phyloP scores from a whole-genome alignment of 2,329 filamentous ascomycete species.

The Scedosporium boydii region DNA sequence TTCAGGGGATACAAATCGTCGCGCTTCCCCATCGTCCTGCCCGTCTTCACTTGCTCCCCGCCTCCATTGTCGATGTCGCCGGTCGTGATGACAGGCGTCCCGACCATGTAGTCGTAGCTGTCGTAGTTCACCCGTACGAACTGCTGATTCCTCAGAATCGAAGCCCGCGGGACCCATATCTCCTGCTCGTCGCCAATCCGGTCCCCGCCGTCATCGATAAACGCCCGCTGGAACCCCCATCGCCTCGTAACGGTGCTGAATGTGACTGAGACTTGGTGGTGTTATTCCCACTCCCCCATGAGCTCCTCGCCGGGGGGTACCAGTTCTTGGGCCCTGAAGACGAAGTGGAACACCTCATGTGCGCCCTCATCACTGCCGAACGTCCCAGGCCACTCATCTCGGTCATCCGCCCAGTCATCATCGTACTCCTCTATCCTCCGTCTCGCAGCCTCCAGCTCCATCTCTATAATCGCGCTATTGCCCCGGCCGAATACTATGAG shows the following conservation, averaged over 20 bases:
- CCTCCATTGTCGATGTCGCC: not conserved
- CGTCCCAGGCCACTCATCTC: not conserved
- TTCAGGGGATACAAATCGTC: not conserved
- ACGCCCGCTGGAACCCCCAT: not conserved
- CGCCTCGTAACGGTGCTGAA: not conserved
- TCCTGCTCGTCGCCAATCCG: not conserved
- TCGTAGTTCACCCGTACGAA: not conserved
- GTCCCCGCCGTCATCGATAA: not conserved
- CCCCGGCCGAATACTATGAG: constrained; percentile 11
- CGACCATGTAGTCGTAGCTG: not conserved
- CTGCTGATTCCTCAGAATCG: constrained; percentile 1
- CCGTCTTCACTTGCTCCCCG: not conserved
- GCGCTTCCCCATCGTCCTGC: not conserved
- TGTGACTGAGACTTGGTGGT: not conserved
- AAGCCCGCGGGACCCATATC: not conserved
- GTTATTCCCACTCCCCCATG: not conserved
- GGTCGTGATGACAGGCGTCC: not conserved
- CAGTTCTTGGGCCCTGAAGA: not conserved
- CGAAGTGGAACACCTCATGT: not conserved
- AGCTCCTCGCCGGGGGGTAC: not conserved
- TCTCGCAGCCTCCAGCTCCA: not conserved
- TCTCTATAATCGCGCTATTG: constrained; percentile 5
- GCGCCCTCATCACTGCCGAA: constrained; percentile 1
- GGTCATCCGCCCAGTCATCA: not conserved
- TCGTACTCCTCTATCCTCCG: not conserved